These are phyloP conservation scores for Eucalyptus sp. DNA, from an alignment of 345 rosid species.

Conservation along the genomic window DNA sequence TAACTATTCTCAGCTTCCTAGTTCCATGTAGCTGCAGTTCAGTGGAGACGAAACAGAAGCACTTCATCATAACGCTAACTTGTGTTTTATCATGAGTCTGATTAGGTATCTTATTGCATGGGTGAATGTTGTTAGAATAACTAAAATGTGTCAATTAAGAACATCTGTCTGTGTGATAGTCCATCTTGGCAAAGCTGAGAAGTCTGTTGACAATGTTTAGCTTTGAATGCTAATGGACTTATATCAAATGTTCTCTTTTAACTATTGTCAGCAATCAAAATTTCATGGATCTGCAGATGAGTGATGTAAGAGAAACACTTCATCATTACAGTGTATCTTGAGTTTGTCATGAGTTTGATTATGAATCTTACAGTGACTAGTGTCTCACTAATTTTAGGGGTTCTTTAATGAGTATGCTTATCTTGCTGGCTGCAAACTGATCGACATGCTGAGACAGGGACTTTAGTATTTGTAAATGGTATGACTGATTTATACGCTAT, in stretches of 20 bases:
- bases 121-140: background rate
- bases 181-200: constrained; percentile 15
- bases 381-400: background rate
- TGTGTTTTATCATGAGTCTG: background rate
- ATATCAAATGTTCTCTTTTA: background rate
- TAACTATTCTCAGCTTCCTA: background rate
- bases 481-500: background rate
- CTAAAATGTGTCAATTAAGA: background rate
- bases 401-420: background rate
- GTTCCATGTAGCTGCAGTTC: constrained; percentile 10
- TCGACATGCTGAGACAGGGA: background rate
- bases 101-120: background rate
- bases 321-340: background rate
- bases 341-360: background rate
- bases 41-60: constrained; percentile 11
- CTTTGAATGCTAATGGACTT: constrained; percentile 33
- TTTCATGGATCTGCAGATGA: constrained; percentile 9
- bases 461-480: background rate
- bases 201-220: constrained; percentile 6
- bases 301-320: constrained; percentile 2
- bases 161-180: background rate
- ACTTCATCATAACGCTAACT: background rate
- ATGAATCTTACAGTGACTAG: background rate
- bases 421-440: background rate
- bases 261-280: background rate